Evolutionary conservation across 768 basidiomycete species (phyloP).

Genomic region (Agrocybe praecox): DNA sequence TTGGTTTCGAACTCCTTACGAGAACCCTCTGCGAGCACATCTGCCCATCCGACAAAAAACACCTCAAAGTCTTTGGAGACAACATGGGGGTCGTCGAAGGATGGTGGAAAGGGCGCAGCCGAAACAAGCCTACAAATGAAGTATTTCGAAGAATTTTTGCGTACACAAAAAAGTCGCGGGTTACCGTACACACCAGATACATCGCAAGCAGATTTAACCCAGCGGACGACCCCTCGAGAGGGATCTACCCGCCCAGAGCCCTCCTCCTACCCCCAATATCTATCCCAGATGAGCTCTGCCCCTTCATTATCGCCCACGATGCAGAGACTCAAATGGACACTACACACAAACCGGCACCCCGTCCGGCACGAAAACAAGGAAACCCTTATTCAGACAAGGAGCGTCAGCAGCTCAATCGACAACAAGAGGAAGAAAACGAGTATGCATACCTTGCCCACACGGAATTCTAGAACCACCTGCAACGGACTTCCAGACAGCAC

Average conservation of each 20-base stretch:
- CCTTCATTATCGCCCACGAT: conserved; percentile 18
- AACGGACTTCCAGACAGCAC: no score
- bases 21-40: background rate
- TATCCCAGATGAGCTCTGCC: conserved; percentile 26
- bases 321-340: no score
- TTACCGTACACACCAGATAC: conserved; percentile 30
- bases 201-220: conserved; percentile 36
- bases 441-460: no score
- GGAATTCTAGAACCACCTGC: no score
- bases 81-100: conserved; percentile 43
- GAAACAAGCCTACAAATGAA: conserved; percentile 28
- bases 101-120: conserved; percentile 40
- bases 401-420: no score
- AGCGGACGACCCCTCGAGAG: conserved; percentile 39
- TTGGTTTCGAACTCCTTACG: conserved; percentile 41
- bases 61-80: conserved; percentile 34
- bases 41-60: background rate
- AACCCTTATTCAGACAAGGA: no score
- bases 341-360: no score
- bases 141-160: conserved; percentile 28
- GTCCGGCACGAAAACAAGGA: no score
- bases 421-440: no score
- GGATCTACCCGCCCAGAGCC: conserved; percentile 20
- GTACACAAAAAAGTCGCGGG: background rate
- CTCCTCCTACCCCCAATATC: conserved; percentile 30